phyloP scores from a whole-genome alignment of 2,329 filamentous ascomycete genomes.

The Penicillium sp. region DNA sequence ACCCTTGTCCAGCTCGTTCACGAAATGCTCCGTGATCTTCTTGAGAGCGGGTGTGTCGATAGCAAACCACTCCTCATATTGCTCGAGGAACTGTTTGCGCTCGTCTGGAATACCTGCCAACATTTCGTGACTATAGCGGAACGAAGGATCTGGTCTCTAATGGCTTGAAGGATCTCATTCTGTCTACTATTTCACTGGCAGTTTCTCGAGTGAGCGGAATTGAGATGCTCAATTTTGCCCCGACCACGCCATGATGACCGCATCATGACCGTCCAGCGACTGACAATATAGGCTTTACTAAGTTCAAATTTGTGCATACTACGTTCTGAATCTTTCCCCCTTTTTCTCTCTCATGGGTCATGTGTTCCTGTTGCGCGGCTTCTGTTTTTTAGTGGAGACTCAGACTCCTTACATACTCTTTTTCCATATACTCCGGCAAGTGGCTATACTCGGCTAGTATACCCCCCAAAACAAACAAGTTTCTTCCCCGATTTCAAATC shows the following conservation, averaged over 20 bases:
- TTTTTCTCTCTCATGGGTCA: not conserved
- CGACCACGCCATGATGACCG: slow-evolving; percentile 29
- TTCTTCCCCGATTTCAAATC: not conserved
- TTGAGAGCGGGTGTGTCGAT: slow-evolving; percentile 77
- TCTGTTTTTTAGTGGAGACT: not conserved
- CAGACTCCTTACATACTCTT: not conserved
- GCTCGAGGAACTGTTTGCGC: slow-evolving; percentile 73
- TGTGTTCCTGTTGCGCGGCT: too few species aligned
- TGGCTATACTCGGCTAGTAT: not conserved
- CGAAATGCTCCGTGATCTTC: slow-evolving; percentile 83
- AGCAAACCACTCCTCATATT: slow-evolving; percentile 78
- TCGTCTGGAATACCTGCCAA: slow-evolving; percentile 67
- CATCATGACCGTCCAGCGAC: slow-evolving; percentile 20
- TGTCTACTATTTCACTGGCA: not conserved
- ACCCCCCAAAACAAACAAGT: not conserved
- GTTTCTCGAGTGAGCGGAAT: not conserved
- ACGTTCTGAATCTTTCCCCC: not conserved
- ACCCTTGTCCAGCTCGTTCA: slow-evolving; percentile 78
- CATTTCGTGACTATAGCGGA: slow-evolving; percentile 29
- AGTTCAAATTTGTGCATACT: not conserved
- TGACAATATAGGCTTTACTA: not conserved
- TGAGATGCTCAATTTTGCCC: slow-evolving; percentile 7
- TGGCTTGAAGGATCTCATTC: not conserved
- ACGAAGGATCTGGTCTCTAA: slow-evolving; percentile 15
- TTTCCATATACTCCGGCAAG: not conserved